Percentiles rank a stretch among this genome's conserved stretches.
phyloP scores from a whole-genome alignment of 2,329 filamentous ascomycete species.

The Aspergillus felis region DNA sequence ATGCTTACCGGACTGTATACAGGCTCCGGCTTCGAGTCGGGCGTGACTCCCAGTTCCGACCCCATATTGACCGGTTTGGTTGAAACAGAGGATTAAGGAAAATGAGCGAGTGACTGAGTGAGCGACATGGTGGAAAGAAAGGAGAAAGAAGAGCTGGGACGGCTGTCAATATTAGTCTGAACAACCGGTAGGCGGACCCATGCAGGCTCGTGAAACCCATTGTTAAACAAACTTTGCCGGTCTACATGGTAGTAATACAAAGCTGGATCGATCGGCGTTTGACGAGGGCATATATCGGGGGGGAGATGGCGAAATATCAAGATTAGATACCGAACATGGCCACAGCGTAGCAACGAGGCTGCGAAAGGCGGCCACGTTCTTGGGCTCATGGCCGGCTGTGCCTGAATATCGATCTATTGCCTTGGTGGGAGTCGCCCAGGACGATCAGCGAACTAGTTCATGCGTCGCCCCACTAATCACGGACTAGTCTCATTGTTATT shows the following conservation, averaged over 20 bases:
- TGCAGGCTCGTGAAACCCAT: background rate
- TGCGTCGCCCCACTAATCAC: background rate
- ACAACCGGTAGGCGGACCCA: no score
- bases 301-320: background rate
- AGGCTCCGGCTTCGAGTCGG: constrained; percentile 21
- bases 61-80: constrained; percentile 18
- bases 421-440: background rate
- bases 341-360: background rate
- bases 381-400: background rate
- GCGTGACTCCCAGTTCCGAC: constrained; percentile 26
- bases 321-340: background rate
- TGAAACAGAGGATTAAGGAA: background rate
- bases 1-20: constrained; percentile 21
- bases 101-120: background rate
- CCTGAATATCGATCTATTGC: background rate
- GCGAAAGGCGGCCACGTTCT: background rate
- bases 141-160: background rate
- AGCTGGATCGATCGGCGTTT: background rate
- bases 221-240: background rate
- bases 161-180: background rate
- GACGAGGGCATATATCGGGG: background rate
- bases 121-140: background rate
- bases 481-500: no score
- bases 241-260: background rate
- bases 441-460: background rate